phyloP scores from a whole-genome alignment of 257 asterid species.

The Penstemon barbatus region DNA sequence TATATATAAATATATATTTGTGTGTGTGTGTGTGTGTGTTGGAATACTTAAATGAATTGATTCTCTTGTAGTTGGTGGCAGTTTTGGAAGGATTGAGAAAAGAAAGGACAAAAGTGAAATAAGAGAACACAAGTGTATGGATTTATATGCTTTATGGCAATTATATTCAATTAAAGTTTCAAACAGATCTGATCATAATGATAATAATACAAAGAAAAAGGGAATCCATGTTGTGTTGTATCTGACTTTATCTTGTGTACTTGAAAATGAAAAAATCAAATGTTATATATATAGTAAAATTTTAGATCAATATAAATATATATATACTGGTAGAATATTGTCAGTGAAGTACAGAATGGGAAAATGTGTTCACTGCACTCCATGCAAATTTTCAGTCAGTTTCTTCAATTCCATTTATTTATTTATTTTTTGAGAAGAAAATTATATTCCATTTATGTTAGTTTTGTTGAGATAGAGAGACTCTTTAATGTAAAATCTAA shows the following conservation, averaged over 20 bases:
- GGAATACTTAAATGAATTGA: slow-evolving; percentile 60
- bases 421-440: no score
- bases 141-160: slow-evolving; percentile 37
- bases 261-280: slow-evolving; percentile 28
- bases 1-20: slow-evolving; percentile 1
- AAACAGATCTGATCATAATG: slow-evolving; percentile 29
- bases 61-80: slow-evolving; percentile 86
- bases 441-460: no score
- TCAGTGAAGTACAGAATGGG: slow-evolving; percentile 56
- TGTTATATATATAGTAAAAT: neutral
- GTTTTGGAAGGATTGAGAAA: slow-evolving; percentile 78
- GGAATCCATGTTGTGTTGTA: slow-evolving; percentile 77
- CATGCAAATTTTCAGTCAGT: slow-evolving; percentile 38
- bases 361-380: slow-evolving; percentile 40
- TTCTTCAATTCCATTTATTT: neutral
- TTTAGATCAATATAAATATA: slow-evolving; percentile 17
- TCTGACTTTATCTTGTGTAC: slow-evolving; percentile 47
- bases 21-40: no score
- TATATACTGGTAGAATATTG: slow-evolving; percentile 26
- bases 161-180: neutral
- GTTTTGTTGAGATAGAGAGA: no score
- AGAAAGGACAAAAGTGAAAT: slow-evolving; percentile 39
- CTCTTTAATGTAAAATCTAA: neutral
- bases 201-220: slow-evolving; percentile 55
- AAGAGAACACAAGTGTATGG: slow-evolving; percentile 60